These are phyloP conservation scores for Aspergillus puulaauensis DNA, from an alignment of 2,329 filamentous ascomycete genomes.

Conservation along the genomic window DNA sequence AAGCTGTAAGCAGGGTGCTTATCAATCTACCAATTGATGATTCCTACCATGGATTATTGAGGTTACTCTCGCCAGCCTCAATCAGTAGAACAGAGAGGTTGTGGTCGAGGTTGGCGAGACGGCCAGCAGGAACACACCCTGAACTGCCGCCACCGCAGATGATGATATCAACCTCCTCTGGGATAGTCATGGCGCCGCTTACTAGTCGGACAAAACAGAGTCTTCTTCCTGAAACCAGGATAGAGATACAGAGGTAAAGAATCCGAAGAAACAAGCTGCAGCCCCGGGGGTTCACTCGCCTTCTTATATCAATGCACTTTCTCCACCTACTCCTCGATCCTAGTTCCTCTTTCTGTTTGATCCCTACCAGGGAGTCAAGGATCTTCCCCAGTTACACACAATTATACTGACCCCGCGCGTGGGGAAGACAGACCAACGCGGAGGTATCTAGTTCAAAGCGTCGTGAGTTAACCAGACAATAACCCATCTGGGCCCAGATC, in stretches of 20 bases:
- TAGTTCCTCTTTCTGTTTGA: not conserved
- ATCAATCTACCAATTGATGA: no score
- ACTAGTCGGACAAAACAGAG: not conserved
- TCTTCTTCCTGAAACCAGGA: not conserved
- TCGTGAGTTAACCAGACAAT: not conserved
- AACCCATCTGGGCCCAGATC: not conserved
- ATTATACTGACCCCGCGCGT: not conserved
- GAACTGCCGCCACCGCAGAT: conserved; percentile 72
- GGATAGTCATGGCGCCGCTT: conserved; percentile 55
- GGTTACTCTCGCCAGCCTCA: conserved; percentile 69
- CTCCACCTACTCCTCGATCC: not conserved
- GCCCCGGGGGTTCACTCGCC: not conserved
- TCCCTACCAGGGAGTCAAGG: not conserved
- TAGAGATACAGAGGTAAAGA: not conserved
- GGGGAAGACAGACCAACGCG: not conserved
- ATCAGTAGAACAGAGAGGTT: conserved; percentile 70
- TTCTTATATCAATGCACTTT: not conserved
- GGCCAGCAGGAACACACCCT: conserved; percentile 42
- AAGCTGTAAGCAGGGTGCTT: not conserved
- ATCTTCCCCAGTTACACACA: not conserved
- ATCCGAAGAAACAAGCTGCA: not conserved
- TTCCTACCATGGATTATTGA: conserved; percentile 68
- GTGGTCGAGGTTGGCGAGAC: conserved; percentile 71
- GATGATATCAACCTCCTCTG: conserved; percentile 79
- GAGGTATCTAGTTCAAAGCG: not conserved